Evolutionary conservation across 208 protist genomes (phyloP), one percentile per base, ranked within the genome.

Genomic region (Wallacemonas sp.): DNA sequence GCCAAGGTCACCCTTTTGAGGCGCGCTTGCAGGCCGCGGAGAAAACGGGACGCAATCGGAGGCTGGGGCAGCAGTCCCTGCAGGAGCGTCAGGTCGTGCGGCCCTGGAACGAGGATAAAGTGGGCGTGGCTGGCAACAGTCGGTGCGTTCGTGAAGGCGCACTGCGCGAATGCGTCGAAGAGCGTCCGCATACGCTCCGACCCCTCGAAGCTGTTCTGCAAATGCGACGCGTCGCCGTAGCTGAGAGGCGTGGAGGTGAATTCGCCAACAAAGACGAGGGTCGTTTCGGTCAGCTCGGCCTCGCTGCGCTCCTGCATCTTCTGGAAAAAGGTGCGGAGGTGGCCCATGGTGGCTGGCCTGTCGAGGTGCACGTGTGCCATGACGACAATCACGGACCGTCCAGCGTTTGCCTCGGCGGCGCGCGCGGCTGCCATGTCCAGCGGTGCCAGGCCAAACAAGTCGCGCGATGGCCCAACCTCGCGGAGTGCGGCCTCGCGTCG

Each of bases 351-450:
- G 18, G 63, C 55, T 18, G 76, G 65, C 57, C 82, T 79, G 68
- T 96, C 91, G 4, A 96, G 79, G 61, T 92, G 76, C 8, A 96
- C 79, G 57, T 96, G 84, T 14, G 88, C 84, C 63, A 96, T 78
- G 42, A 94, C 72, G 32, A 93, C 72, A 26, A 92, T 80, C 8
- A 96, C 91, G 39, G 76, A 80, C 49, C 83, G 79, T n/a, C 89
- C 32, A n/a, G 81, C 74, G n/a, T 74, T 79, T 69, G 86, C 86
- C 70, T 93, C 88, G 38, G 70, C 72, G 11, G 52, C 55, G 20
- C 84, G 57, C 1, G 89, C 83, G 1, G 72, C 76, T 31, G 63
- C 46, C 16, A 76, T 42, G 70, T 93, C 78, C 2, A 57, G 16
- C 23, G 91, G 87, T 14, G 74, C 70, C 1, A 90, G 72, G 18